A percentile compares a stretch with the other conserved stretches of the same genome.
phyloP scores from a whole-genome alignment of 2,329 filamentous ascomycete genomes.

The Cladosporium velox region DNA sequence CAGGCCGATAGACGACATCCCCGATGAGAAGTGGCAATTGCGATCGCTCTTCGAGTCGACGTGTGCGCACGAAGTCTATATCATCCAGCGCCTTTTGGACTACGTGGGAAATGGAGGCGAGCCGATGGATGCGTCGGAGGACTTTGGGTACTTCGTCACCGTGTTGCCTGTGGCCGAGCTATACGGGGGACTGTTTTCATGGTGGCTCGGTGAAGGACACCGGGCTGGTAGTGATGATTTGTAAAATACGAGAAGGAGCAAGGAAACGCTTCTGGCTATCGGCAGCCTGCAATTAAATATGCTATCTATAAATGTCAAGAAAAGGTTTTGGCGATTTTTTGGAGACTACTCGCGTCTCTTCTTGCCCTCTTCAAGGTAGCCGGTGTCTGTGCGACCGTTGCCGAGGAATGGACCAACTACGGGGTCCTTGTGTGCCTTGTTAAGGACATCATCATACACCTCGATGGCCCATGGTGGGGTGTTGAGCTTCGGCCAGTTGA shows the following conservation, averaged over 20 bases:
- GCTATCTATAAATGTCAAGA: slow-evolving; percentile 16
- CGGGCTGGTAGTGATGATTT: neutral
- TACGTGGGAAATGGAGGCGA: slow-evolving; percentile 14
- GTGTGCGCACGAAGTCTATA: slow-evolving; percentile 13
- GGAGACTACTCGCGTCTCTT: slow-evolving; percentile 80
- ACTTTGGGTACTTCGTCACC: slow-evolving; percentile 1
- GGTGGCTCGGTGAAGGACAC: slow-evolving; percentile 14
- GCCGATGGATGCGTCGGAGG: slow-evolving; percentile 9
- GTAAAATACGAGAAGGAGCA: neutral
- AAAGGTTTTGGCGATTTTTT: neutral
- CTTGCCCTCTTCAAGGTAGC: slow-evolving; percentile 93
- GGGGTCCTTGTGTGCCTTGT: slow-evolving; percentile 77
- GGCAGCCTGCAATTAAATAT: slow-evolving; percentile 11
- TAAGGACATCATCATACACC: slow-evolving; percentile 83
- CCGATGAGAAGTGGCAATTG: slow-evolving; percentile 16
- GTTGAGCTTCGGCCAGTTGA: slow-evolving; percentile 98
- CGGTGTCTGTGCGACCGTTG: slow-evolving; percentile 74
- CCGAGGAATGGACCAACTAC: slow-evolving; percentile 74
- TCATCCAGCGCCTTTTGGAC: slow-evolving; percentile 9
- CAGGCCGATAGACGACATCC: slow-evolving; percentile 8
- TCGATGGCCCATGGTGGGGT: slow-evolving; percentile 83
- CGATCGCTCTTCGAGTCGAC: slow-evolving; percentile 17
- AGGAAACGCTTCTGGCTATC: too few relatives aligned
- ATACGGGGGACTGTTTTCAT: slow-evolving; percentile 8
- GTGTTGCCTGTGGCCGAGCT: slow-evolving; percentile 2